Base-by-base conservation (phyloP, 2,329 filamentous ascomycete genomes). In the Remersonia thermophila region DNA sequence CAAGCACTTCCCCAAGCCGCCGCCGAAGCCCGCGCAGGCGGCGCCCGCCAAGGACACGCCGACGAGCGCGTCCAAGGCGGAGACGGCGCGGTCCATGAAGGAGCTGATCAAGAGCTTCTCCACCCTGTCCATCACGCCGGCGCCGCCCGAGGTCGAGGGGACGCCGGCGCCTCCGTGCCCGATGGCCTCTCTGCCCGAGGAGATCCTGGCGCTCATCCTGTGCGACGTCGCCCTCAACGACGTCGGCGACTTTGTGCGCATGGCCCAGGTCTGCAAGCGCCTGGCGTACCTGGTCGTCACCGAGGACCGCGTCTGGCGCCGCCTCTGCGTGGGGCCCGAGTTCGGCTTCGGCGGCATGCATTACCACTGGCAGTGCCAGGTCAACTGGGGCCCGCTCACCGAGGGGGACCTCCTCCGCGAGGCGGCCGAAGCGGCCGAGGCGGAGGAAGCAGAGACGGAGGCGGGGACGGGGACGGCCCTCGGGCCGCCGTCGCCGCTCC, bases 251-350 rank as follows among this genome's bases (percentile, higher is more conserved):
- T 87, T 93, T 48, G 72, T 71, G 14, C 79, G 83, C 16, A 65
- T 87, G 12, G 71, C 84, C 0, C 73, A 79, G 44, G 87, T 94
- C 3, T 96, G 89, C 64, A 93, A 85, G 55, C 75, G 80, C 11
- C 64, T 96, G 30, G 86, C 89, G 15, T 95, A 82, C 54, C 72
- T 96, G 14, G 79, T 93, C 33, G 67, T 76, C 20, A 83, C 81
- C 5, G 87, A 96, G 55, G 80, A 94, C 49, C 71, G 72, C 30
- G 81, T 94, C 49, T 98, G 91, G 87, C 83, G 79, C 40, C 71
- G 75, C 13, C 60, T 94, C 4, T 83, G 80, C 31, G 59, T 83
- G 1, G 80, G 77, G 0, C 43, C 59, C 10, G 74, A 84, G 53
- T 80, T 83, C 52, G 91, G 87, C 15, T 93, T 95, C 55, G 67